phyloP scores from a whole-genome alignment of 2,329 filamentous ascomycete species.

The Graphilbum sp. region DNA sequence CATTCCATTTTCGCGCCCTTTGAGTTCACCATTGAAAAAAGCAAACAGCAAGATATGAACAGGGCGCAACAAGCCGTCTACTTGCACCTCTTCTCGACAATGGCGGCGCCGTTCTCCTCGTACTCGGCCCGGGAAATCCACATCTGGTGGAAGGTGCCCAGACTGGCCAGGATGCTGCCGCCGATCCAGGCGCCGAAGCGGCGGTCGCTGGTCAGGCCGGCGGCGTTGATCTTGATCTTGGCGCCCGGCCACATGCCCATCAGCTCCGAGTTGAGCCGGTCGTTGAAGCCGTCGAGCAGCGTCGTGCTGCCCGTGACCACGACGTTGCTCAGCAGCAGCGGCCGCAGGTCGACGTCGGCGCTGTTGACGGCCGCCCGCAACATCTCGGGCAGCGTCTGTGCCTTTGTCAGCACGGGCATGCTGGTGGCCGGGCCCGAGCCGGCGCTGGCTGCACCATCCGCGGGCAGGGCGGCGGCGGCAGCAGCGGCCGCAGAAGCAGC shows the following conservation, averaged over 20 bases:
- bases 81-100: slow-evolving; percentile 95
- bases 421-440: not conserved
- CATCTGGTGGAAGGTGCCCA: slow-evolving; percentile 98
- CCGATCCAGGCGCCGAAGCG: slow-evolving; percentile 91
- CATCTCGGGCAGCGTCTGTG: slow-evolving; percentile 69
- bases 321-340: slow-evolving; percentile 71
- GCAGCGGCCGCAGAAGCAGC: slow-evolving; percentile 15
- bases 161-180: slow-evolving; percentile 82
- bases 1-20: no score
- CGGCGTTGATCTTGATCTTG: slow-evolving; percentile 75
- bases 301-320: slow-evolving; percentile 83
- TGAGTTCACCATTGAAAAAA: no score
- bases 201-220: slow-evolving; percentile 72
- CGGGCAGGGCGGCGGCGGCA: slow-evolving; percentile 4
- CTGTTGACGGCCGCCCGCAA: slow-evolving; percentile 61
- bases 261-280: slow-evolving; percentile 76
- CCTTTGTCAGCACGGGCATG: slow-evolving; percentile 32
- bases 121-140: slow-evolving; percentile 98
- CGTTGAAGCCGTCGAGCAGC: slow-evolving; percentile 80
- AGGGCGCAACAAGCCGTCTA: no score
- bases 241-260: slow-evolving; percentile 67
- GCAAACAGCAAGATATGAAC: no score
- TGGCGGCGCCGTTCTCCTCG: slow-evolving; percentile 77
- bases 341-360: slow-evolving; percentile 78
- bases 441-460: not conserved